These are phyloP conservation scores for Penicillium vulpinum DNA, from an alignment of 2,329 filamentous ascomycete species.

Conservation along the genomic window DNA sequence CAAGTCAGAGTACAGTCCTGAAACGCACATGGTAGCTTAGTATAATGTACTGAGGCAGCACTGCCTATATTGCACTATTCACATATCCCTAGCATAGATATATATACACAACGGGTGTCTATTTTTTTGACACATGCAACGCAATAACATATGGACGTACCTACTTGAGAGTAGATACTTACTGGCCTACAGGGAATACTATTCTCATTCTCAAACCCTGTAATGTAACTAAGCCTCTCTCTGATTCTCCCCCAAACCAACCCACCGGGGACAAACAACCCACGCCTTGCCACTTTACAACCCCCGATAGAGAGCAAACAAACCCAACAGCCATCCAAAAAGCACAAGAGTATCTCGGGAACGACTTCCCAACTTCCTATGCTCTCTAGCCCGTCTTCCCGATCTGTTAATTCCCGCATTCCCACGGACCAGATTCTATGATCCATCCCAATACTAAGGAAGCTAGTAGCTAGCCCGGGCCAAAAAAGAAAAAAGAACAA, in stretches of 20 bases:
- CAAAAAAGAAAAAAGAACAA: neutral
- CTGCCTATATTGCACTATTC: neutral
- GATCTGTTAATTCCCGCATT: too few species aligned
- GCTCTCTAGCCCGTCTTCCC: neutral
- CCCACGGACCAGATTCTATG: neutral
- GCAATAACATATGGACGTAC: neutral
- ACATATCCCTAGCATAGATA: neutral
- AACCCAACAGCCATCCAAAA: neutral
- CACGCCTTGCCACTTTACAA: neutral
- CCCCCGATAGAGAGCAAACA: neutral
- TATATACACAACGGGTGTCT: neutral
- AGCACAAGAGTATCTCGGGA: neutral
- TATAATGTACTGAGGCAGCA: too few species aligned
- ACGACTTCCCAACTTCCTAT: neutral
- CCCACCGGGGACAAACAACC: too few species aligned
- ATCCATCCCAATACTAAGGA: neutral
- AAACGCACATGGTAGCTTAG: conserved; percentile 2
- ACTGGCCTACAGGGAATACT: neutral
- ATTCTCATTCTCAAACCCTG: neutral
- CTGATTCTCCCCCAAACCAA: neutral
- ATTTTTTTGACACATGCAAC: neutral
- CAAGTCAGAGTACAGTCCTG: neutral
- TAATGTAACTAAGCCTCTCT: neutral
- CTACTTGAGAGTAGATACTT: neutral
- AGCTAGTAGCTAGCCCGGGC: neutral